Percentiles rank a stretch among this genome's conserved stretches.
Evolutionary conservation across 2,329 filamentous ascomycete species (phyloP).

Genomic region (Ceratocystis eucalypticola): DNA sequence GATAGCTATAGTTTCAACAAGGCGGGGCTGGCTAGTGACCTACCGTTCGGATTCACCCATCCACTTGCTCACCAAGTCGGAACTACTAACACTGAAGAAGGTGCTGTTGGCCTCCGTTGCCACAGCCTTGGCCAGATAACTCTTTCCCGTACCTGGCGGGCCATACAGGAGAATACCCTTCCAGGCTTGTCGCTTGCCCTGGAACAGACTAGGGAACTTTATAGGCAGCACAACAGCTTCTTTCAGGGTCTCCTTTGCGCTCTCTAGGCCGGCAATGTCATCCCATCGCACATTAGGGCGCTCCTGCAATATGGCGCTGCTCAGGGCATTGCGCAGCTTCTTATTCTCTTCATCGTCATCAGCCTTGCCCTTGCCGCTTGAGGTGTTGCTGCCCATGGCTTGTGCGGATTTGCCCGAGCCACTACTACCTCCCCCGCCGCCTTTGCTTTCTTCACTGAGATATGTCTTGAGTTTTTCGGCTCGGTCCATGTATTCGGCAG

Average conservation of each 20-base stretch:
- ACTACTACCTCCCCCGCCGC: background rate
- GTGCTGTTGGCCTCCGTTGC: conserved; percentile 98
- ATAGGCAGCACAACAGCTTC: conserved; percentile 96
- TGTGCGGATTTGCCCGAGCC: conserved; percentile 38
- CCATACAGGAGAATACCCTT: conserved; percentile 95
- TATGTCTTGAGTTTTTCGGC: conserved; percentile 96
- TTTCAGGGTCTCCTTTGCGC: conserved; percentile 90
- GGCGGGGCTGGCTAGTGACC: conserved; percentile 13
- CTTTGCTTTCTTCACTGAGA: conserved; percentile 49
- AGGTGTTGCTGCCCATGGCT: conserved; percentile 57
- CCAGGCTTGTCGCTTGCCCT: conserved; percentile 93
- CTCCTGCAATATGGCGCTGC: conserved; percentile 85
- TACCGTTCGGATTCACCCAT: conserved; percentile 99
- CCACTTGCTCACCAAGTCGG: conserved; percentile 96
- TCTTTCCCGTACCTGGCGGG: conserved; percentile 93
- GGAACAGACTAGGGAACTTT: conserved; percentile 94
- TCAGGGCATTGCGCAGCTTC: conserved; percentile 81
- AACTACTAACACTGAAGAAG: conserved; percentile 97
- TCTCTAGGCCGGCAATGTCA: conserved; percentile 88
- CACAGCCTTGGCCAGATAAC: conserved; percentile 91
- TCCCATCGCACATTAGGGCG: conserved; percentile 97
- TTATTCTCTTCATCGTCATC: conserved; percentile 83
- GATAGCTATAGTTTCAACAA: conserved; percentile 14
- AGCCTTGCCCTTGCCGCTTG: conserved; percentile 45
- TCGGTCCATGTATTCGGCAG: conserved; percentile 93